phyloP scores from a whole-genome alignment of 2,329 filamentous ascomycete species.

The Trichoderma simmonsii region DNA sequence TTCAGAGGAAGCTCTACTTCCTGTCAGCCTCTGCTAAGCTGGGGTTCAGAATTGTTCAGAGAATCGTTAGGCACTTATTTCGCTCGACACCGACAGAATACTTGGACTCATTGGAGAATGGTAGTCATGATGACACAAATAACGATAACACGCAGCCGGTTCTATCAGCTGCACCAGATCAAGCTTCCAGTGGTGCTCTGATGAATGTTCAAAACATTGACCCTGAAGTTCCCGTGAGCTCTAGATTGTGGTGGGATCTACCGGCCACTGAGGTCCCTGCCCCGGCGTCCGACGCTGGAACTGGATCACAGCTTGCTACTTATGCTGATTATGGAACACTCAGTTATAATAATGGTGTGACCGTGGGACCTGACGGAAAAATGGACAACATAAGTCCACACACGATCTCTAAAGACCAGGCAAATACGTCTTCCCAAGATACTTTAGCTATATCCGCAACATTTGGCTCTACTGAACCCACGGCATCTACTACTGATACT shows the following conservation, averaged over 20 bases:
- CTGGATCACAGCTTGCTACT: neutral
- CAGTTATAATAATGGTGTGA: neutral
- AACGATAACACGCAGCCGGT: neutral
- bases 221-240: neutral
- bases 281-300: too few relatives aligned
- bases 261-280: neutral
- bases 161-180: neutral
- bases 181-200: neutral
- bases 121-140: neutral
- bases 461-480: neutral
- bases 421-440: neutral
- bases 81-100: neutral
- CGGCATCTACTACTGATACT: too few relatives aligned
- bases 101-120: neutral
- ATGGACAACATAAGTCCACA: too few relatives aligned
- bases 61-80: constrained; percentile 20
- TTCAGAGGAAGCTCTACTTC: constrained; percentile 32
- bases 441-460: neutral
- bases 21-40: constrained; percentile 35
- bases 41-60: constrained; percentile 34
- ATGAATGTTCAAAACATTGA: neutral
- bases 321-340: neutral
- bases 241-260: neutral
- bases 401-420: neutral
- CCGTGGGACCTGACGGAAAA: neutral